Percentiles rank a stretch among this genome's conserved stretches.
phyloP scores from a whole-genome alignment of 176 grass and related monocot species.

The Cymbopogon citratus region DNA sequence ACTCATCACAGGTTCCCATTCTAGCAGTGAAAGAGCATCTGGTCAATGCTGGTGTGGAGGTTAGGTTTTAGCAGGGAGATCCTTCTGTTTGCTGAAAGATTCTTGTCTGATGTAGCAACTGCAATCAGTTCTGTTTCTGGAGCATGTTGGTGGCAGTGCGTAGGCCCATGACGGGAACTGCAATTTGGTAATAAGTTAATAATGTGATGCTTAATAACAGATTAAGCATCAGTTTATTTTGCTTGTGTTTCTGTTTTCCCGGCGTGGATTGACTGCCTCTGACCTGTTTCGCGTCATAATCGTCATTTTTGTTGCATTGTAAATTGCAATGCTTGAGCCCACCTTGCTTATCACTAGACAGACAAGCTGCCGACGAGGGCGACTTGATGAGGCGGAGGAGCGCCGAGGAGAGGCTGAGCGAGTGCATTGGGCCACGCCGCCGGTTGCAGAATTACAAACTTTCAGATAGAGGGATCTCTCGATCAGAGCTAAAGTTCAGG shows the following conservation, averaged over 20 bases:
- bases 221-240: neutral
- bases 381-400: no score
- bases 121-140: neutral
- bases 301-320: neutral
- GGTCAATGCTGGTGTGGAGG: constrained; percentile 68
- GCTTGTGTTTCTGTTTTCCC: neutral
- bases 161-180: neutral
- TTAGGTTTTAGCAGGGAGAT: constrained; percentile 39
- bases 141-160: constrained; percentile 4
- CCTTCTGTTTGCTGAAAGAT: neutral
- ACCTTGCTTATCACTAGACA: no score
- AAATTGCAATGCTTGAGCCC: no score
- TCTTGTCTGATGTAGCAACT: constrained; percentile 3
- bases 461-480: no score
- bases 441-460: no score
- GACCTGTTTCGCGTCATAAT: neutral
- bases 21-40: constrained; percentile 80
- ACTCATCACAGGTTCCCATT: constrained; percentile 61
- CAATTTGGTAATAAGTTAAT: constrained; percentile 26
- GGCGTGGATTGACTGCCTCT: neutral
- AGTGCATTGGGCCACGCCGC: no score
- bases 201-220: constrained; percentile 9
- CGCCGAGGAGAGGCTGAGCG: no score
- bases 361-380: no score
- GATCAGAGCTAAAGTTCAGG: no score